Conservation (phyloP, 2,329 filamentous ascomycete species). For the Plenodomus tracheiphilus region DNA sequence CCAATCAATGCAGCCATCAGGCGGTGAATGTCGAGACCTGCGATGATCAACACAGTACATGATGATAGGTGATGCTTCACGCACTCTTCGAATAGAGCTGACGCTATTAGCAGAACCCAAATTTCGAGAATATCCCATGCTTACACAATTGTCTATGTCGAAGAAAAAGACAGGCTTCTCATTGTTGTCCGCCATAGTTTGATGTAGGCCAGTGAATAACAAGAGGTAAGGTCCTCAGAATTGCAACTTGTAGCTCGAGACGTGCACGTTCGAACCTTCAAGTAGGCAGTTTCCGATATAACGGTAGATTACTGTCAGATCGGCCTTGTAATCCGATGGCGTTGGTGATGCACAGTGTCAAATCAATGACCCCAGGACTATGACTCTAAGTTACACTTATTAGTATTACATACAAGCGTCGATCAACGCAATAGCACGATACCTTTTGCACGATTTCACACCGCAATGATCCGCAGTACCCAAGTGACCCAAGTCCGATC, state of each 20-base stretch:
- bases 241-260: neutral
- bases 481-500: neutral
- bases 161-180: conserved; percentile 69
- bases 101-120: neutral
- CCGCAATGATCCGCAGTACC: neutral
- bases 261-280: neutral
- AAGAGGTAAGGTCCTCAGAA: neutral
- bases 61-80: conserved; percentile 22
- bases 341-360: no score
- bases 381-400: neutral
- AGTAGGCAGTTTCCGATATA: neutral
- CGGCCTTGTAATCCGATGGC: no score
- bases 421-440: neutral
- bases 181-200: conserved; percentile 26
- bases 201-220: no score
- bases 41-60: conserved; percentile 37
- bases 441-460: neutral
- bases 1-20: conserved; percentile 83
- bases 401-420: neutral
- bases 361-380: neutral
- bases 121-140: conserved; percentile 28
- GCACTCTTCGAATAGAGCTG: conserved; percentile 83
- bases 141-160: conserved; percentile 94
- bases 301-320: no score
- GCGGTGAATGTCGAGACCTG: conserved; percentile 77